Evolutionary conservation across 805 yeast genomes (phyloP), one percentile per base, ranked within the genome.

Genomic region (Phaffomyces antillensis): DNA sequence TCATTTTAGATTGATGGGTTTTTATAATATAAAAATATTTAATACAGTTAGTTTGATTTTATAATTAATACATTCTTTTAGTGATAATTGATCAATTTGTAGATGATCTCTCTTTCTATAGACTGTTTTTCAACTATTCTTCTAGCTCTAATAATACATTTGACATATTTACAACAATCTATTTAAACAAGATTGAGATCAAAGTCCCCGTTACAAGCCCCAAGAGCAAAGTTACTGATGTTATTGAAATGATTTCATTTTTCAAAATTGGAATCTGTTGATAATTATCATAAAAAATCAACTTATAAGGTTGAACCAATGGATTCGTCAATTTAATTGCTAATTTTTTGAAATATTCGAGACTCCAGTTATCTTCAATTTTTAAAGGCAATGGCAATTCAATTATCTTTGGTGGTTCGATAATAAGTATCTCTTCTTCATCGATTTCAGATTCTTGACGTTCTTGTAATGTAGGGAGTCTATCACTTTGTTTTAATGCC

Each of bases 401-500:
- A 18, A 35, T 37, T 0, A 58, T 38, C 11, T 6, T 18, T 34
- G 61, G 61, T 0, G 59, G 53, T 2, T 45, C 45, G 4, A 55
- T 40, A 5, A 43, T 26, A 5, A 52, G 54, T 0, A 26, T 17
- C 9, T 52, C 55, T 6, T 44, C 54, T 13, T 49, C 53, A 24
- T 49, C 50, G 6, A 58, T 43, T 25, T 56, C 62, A 5, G 51
- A 49, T 36, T 46, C 46, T 28, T 45, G 34, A 9, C 52, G 39
- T 18, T 53, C 54, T 31, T 50, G 53, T 17, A 55, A 24, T 3
- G 45, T 40, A 2, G 55, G 55, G 23, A 50, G 38, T 18, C 50
- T 35, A 11, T 52, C 58, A 40, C 52, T 50, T 16, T 51, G 44
- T 43, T 52, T 45, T 46, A 57, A 43, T 5, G 44, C 48, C 41